Evolutionary conservation across 495 filamentous ascomycete genomes (phyloP).

Genomic region (Penicillium longicatenatum): DNA sequence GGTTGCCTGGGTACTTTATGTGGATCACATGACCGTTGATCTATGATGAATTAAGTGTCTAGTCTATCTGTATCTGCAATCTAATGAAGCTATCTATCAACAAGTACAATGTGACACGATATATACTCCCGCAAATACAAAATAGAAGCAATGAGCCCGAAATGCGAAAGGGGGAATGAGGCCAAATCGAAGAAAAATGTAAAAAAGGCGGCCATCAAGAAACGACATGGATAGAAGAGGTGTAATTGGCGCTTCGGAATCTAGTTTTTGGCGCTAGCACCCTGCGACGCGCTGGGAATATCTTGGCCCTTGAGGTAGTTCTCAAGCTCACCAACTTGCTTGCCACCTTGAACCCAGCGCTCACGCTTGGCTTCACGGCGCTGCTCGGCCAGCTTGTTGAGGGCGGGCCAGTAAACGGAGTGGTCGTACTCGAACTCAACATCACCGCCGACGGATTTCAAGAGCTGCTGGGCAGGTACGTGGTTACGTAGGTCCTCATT

Average conservation of each 20-base stretch:
- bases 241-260: no score
- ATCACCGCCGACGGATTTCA: conserved; percentile 58
- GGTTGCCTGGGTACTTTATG: no score
- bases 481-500: conserved; percentile 81
- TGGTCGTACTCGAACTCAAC: conserved; percentile 88
- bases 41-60: not conserved
- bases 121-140: not conserved
- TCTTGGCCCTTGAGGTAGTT: conserved; percentile 71
- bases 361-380: conserved; percentile 58
- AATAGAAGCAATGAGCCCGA: conserved; percentile 1
- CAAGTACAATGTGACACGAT: not conserved
- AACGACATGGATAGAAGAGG: not conserved
- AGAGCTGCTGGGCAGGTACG: conserved; percentile 76
- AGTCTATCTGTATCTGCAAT: conserved; percentile 3
- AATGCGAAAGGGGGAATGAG: conserved; percentile 8
- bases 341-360: conserved; percentile 78
- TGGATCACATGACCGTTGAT: not conserved
- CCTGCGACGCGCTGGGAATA: conserved; percentile 39
- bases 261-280: not conserved
- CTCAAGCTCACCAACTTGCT: conserved; percentile 81
- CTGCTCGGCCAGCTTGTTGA: conserved; percentile 66
- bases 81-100: conserved; percentile 3
- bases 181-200: not conserved
- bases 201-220: not conserved
- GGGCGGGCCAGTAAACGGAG: conserved; percentile 81